Evolutionary conservation across 1,284 basidiomycete species (phyloP), one percentile per base, ranked within the genome.

Genomic region (Apiotrichum sp.): DNA sequence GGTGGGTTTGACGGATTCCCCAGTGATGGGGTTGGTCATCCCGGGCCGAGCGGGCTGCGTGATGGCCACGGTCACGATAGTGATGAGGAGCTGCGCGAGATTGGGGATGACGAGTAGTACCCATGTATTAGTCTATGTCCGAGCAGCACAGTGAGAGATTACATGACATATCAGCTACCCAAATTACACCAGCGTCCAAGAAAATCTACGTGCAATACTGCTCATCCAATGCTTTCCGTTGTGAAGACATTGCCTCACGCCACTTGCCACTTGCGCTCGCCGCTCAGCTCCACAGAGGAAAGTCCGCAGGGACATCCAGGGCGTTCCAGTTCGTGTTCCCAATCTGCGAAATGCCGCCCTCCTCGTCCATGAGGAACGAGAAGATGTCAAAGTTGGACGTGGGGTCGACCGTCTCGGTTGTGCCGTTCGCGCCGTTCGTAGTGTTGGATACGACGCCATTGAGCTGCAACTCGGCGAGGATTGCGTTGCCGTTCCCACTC

Each of bases 351-450:
- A 68, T 50, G 4, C 64, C 65, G 31, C 69, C 70, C 56, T 72
- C 71, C 49, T 74, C 72, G 61, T 74, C 71, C 71, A 74, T 72
- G 58, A 73, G 60, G 57, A 73, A 74, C 29, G 62, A 69, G 53
- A 74, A 70, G 34, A 74, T 61, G 59, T 74, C 72, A 56, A 74
- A 72, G 47, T 42, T 54, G 34, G 61, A 39, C n/a, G 52, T 44
- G 32, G 48, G 53, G 53, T 62, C 53, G 14, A 47, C 51, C 29
- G 47, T 33, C 34, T 41, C 31, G 33, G 47, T 8, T 9, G 45
- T 29, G 8, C 48, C 50, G 40, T 22, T 34, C 40, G 47, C 29
- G 44, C 39, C 53, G 50, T 49, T 44, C n/a, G 38, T 33, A 29
- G 29, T 29, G 29, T 29, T 29, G 31, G 32, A 46, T 6, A 43